phyloP scores from a whole-genome alignment of 495 filamentous ascomycete species.

The Tricharina praecox region DNA sequence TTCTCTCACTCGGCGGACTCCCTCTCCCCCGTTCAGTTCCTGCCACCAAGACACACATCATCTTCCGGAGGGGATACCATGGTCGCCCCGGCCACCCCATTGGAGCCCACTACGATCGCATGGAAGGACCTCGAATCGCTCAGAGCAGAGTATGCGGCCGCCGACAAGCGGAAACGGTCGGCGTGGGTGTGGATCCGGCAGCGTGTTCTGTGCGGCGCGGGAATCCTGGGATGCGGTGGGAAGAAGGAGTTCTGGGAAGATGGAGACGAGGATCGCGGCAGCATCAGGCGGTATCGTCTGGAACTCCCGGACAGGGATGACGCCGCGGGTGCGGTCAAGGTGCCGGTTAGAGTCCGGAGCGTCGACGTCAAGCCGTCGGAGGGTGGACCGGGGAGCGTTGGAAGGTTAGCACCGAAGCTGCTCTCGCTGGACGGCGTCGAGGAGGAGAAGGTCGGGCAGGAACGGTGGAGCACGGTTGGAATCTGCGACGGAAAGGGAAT shows the following conservation, averaged over 20 bases:
- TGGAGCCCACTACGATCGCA: constrained; percentile 18
- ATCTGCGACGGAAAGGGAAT: not conserved
- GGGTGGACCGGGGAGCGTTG: not conserved
- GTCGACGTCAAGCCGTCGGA: not conserved
- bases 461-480: not conserved
- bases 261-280: constrained; percentile 13
- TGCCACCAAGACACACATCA: not conserved
- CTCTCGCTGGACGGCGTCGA: not conserved
- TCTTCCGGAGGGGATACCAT: not conserved
- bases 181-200: constrained; percentile 12
- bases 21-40: constrained; percentile 13
- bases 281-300: constrained; percentile 3
- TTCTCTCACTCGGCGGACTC: constrained; percentile 15
- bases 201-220: constrained; percentile 12
- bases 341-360: constrained; percentile 1
- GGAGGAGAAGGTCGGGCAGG: not conserved
- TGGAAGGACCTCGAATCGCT: constrained; percentile 24
- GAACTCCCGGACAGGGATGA: constrained; percentile 9
- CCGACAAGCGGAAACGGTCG: constrained; percentile 8
- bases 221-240: constrained; percentile 8
- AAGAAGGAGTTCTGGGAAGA: constrained; percentile 21
- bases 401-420: too few relatives aligned
- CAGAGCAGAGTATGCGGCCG: constrained; percentile 20
- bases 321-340: not conserved
- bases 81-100: not conserved